phyloP scores from a whole-genome alignment of 192 early-diverging fungal species.

The Coemansia sp. region DNA sequence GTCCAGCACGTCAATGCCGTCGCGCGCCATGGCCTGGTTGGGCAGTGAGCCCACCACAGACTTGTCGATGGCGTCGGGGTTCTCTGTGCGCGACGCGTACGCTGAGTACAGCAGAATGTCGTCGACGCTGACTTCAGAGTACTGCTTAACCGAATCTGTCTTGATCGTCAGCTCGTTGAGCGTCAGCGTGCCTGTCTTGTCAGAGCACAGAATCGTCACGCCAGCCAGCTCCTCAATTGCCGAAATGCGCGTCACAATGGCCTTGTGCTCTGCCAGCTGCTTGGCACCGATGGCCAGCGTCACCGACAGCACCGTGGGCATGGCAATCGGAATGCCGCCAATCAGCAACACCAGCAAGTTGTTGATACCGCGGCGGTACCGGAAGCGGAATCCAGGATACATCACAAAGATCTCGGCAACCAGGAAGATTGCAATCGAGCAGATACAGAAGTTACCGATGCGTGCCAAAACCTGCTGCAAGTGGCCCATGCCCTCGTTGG shows the following conservation, averaged over 20 bases:
- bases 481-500: slow-evolving; percentile 71
- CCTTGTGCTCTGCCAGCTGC: slow-evolving; percentile 79
- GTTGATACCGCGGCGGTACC: slow-evolving; percentile 74
- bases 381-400: slow-evolving; percentile 66
- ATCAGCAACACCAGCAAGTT: slow-evolving; percentile 75
- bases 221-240: slow-evolving; percentile 80
- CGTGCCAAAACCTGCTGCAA: slow-evolving; percentile 70
- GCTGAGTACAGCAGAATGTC: slow-evolving; percentile 66
- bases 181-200: slow-evolving; percentile 96
- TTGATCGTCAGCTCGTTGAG: slow-evolving; percentile 79
- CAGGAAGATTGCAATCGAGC: slow-evolving; percentile 70
- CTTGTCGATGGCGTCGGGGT: slow-evolving; percentile 80
- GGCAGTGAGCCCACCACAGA: slow-evolving; percentile 67
- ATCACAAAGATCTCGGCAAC: slow-evolving; percentile 68
- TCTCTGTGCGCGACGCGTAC: slow-evolving; percentile 73
- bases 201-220: slow-evolving; percentile 83
- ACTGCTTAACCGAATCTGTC: slow-evolving; percentile 65
- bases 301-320: slow-evolving; percentile 76
- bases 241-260: slow-evolving; percentile 76
- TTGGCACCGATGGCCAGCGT: slow-evolving; percentile 79
- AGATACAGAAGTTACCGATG: slow-evolving; percentile 77
- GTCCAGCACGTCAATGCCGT: slow-evolving; percentile 64
- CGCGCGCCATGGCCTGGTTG: slow-evolving; percentile 57
- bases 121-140: slow-evolving; percentile 61
- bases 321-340: slow-evolving; percentile 80